Evolutionary conservation across 2,329 filamentous ascomycete genomes (phyloP).

Genomic region (Laburnicola sp.): DNA sequence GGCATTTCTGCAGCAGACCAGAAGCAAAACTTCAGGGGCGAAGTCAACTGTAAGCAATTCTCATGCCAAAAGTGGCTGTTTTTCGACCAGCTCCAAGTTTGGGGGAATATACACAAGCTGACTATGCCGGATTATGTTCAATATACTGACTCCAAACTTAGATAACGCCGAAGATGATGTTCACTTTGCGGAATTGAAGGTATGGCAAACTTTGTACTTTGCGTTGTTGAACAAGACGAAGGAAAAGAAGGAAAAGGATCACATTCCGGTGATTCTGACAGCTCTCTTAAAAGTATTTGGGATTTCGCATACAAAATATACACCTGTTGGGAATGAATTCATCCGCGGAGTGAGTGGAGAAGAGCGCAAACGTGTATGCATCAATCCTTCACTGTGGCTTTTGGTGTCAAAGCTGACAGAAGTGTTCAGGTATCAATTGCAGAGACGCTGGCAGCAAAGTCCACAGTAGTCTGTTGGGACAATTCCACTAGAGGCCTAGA

Average conservation of each 20-base stretch:
- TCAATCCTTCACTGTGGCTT: neutral
- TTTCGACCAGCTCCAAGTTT: no score
- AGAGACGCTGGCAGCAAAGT: slow-evolving; percentile 72
- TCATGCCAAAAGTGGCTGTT: no score
- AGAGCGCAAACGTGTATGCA: slow-evolving; percentile 69
- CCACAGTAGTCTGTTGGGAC: slow-evolving; percentile 76
- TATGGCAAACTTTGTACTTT: slow-evolving; percentile 77
- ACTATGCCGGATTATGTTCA: no score
- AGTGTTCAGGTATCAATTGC: slow-evolving; percentile 63
- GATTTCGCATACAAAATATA: slow-evolving; percentile 74
- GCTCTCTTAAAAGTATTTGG: slow-evolving; percentile 77
- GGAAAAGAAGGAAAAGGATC: slow-evolving; percentile 60
- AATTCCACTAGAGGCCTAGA: slow-evolving; percentile 81
- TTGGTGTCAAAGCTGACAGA: neutral
- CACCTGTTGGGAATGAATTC: slow-evolving; percentile 73
- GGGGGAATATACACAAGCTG: no score
- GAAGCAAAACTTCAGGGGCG: slow-evolving; percentile 69
- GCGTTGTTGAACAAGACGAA: slow-evolving; percentile 75
- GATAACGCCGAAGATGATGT: slow-evolving; percentile 75
- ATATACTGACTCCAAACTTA: no score
- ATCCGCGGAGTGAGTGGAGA: slow-evolving; percentile 77
- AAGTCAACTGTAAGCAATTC: slow-evolving; percentile 61
- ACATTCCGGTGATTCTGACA: slow-evolving; percentile 70
- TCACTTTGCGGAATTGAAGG: slow-evolving; percentile 73
- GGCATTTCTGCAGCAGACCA: slow-evolving; percentile 70